Evolutionary conservation across 108 stramenopile species (phyloP).

Genomic region (Fragilaria crotonensis): DNA sequence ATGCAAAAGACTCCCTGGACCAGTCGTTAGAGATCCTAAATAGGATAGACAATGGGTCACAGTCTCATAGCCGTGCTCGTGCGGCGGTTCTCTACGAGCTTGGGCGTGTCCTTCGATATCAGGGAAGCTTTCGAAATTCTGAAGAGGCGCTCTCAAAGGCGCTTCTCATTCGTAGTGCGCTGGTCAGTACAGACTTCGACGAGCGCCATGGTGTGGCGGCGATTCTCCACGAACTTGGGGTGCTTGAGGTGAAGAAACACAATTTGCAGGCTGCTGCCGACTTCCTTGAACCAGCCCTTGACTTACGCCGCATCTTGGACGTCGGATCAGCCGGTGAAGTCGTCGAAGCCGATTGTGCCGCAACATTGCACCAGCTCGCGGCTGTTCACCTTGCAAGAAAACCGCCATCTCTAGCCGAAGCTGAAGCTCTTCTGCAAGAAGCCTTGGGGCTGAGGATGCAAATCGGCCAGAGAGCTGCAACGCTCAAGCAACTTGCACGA

Average conservation of each 20-base stretch:
- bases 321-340: constrained; percentile 10
- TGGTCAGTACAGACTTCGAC: constrained; percentile 9
- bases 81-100: constrained; percentile 41
- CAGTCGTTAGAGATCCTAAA: constrained; percentile 34
- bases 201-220: constrained; percentile 11
- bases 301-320: constrained; percentile 25
- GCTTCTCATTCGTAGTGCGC: constrained; percentile 12
- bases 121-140: constrained; percentile 34
- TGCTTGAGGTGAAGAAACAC: constrained; percentile 57
- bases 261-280: constrained; percentile 38
- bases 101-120: constrained; percentile 40
- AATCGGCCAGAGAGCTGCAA: constrained; percentile 62
- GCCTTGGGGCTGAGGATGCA: constrained; percentile 40
- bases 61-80: constrained; percentile 13
- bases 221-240: constrained; percentile 51
- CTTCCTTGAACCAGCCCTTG: constrained; percentile 35
- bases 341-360: constrained; percentile 32
- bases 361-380: constrained; percentile 62
- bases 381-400: constrained; percentile 49
- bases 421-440: constrained; percentile 44
- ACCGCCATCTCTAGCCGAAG: constrained; percentile 43
- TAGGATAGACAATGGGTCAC: not conserved
- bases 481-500: constrained; percentile 58
- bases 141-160: constrained; percentile 25
- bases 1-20: constrained; percentile 45